Percentiles rank a stretch among this genome's conserved stretches.
Conservation (phyloP, 345 rosid genomes). For the Acer negundo region DNA sequence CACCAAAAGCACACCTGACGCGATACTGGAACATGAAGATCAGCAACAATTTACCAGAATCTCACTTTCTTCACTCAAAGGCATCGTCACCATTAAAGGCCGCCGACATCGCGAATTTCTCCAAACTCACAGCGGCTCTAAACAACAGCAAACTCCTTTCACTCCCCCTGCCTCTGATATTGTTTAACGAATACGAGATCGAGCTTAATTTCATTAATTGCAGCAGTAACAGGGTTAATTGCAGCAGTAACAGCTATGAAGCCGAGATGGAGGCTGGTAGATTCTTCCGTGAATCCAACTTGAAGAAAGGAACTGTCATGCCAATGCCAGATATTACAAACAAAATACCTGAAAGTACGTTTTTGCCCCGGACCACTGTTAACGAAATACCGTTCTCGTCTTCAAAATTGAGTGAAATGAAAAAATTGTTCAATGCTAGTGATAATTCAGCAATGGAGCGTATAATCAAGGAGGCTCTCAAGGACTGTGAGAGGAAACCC, state of each 20-base stretch:
- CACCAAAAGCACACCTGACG: constrained; percentile 67
- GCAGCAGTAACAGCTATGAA: background rate
- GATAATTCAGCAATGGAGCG: background rate
- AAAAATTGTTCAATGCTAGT: background rate
- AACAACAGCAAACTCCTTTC: background rate
- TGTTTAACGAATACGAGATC: background rate
- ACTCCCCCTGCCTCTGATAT: no score
- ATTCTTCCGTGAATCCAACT: background rate
- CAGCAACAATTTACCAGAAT: constrained; percentile 40
- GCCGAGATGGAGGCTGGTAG: background rate
- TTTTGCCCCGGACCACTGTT: background rate
- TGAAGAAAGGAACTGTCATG: background rate
- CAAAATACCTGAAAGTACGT: background rate
- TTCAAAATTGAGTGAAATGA: background rate
- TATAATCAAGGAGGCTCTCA: background rate
- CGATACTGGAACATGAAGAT: constrained; percentile 93
- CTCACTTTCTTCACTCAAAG: constrained; percentile 68
- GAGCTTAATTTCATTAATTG: background rate
- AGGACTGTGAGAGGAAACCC: background rate
- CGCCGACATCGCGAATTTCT: constrained; percentile 56
- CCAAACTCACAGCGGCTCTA: constrained; percentile 59
- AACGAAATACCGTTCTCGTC: background rate
- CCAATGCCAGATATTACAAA: background rate
- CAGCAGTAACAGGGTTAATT: background rate
- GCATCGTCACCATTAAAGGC: constrained; percentile 65